Evolutionary conservation across 2,329 filamentous ascomycete species (phyloP), one percentile per base, ranked within the genome.

Genomic region (Penicillium verrucosum): DNA sequence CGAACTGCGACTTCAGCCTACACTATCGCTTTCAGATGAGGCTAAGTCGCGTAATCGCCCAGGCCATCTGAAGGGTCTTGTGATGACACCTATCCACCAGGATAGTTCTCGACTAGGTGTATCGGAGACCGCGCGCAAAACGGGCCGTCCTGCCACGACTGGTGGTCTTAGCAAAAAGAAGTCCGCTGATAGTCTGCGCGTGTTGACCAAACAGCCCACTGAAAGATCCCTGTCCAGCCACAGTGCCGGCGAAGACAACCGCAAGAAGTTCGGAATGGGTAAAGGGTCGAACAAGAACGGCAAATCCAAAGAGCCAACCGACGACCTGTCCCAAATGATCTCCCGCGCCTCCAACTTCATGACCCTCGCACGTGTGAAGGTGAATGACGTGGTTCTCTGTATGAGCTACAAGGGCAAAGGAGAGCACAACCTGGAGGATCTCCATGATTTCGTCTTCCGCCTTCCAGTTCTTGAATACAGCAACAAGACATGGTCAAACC

Each of bases 401-500:
- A 82, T 99, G 29, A 95, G 90, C 70, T 97, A 97, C 82, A 96
- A 97, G 74, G 94, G 95, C 69, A 95, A 92, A 72, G 91, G 92
- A 43, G 90, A 96, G 63, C 90, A 92, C 70, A 99, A 97, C 68
- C 83, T 99, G 56, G 92, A 97, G 76, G 95, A 99, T 73, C 89
- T 99, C 16, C 93, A 99, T 75, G 89, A 97, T 70, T 95, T 99
- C 65, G 94, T 99, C 47, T 99, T 99, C 83, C 87, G 91, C 34
- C 85, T 99, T 76, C 94, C 94, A 4, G 89, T 89, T 2, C 87
- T 99, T 45, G 94, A 99, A 73, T 97, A 96, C 78, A 86, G 91
- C 61, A 99, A 99, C 81, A 99, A 99, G 80, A 97, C 92, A 9
- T 99, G 94, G 94, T 97, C 92, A 7, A 99, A 97, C 72, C 83